Evolutionary conservation across 2,329 filamentous ascomycete genomes (phyloP).

Genomic region (Zasmidium citrigriseum): DNA sequence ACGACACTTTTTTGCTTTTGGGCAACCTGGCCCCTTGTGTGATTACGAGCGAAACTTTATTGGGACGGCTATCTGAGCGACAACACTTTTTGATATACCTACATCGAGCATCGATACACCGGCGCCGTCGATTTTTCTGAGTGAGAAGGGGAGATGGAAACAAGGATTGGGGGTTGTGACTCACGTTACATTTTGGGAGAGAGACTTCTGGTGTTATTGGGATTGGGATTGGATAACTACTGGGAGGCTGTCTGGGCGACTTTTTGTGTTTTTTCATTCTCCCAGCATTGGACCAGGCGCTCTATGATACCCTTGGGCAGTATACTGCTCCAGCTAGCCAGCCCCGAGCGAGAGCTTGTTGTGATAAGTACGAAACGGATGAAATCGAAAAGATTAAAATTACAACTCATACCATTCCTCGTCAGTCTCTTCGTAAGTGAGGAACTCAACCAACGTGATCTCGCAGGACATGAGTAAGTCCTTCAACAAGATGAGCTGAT

Average conservation of each 20-base stretch:
- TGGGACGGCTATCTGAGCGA: slow-evolving; percentile 23
- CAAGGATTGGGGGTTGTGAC: not conserved
- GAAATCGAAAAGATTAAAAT: too few relatives aligned
- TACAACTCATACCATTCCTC: too few relatives aligned
- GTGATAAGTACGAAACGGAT: too few relatives aligned
- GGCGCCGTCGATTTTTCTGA: not conserved
- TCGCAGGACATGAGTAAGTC: too few relatives aligned
- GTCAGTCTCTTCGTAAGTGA: too few relatives aligned
- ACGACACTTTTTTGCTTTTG: slow-evolving; percentile 5
- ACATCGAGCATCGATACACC: slow-evolving; percentile 16
- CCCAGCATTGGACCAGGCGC: slow-evolving; percentile 27
- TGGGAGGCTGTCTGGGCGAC: slow-evolving; percentile 21
- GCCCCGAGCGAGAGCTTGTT: too few relatives aligned
- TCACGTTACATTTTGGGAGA: slow-evolving; percentile 5
- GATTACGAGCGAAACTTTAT: slow-evolving; percentile 1
- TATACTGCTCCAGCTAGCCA: not conserved
- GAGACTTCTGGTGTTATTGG: not conserved
- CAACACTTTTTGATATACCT: slow-evolving; percentile 13
- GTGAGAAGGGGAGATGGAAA: not conserved
- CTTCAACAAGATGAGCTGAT: too few relatives aligned
- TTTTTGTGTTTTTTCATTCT: slow-evolving; percentile 2
- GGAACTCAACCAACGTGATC: too few relatives aligned
- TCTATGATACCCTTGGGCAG: slow-evolving; percentile 25
- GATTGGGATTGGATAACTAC: not conserved
- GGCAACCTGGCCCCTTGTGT: not conserved